These are phyloP conservation scores for Bacidia rubella DNA, from an alignment of 495 filamentous ascomycete genomes.

Conservation along the genomic window DNA sequence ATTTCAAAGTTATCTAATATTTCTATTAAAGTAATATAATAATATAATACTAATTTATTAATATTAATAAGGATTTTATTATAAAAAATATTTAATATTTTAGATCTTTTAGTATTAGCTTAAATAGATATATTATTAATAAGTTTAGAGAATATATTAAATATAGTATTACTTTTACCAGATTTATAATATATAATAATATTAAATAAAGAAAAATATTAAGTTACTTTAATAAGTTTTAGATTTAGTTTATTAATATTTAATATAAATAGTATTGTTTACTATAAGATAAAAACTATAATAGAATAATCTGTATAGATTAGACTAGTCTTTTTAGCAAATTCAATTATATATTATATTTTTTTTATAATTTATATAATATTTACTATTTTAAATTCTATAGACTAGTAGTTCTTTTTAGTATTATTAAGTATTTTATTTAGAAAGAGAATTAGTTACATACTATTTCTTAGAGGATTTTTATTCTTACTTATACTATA, in stretches of 20 bases:
- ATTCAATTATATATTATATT: conserved; percentile 5
- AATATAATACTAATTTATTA: conserved; percentile 1
- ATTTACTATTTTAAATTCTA: conserved; percentile 2
- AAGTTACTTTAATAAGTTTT: neutral
- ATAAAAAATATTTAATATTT: neutral
- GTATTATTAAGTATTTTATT: conserved; percentile 3
- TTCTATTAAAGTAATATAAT: neutral
- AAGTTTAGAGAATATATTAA: conserved; percentile 1
- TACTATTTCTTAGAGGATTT: neutral
- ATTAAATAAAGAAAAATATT: conserved; percentile 1
- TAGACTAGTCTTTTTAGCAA: neutral
- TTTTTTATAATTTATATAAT: conserved; percentile 7
- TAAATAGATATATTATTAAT: neutral
- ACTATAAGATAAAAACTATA: neutral
- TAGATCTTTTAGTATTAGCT: neutral
- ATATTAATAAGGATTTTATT: too few species aligned
- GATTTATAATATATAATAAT: neutral
- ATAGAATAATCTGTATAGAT: conserved; percentile 5
- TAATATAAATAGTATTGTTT: neutral
- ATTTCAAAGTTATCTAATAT: neutral
- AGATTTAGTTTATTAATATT: conserved; percentile 7
- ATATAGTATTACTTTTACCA: neutral
- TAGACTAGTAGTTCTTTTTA: conserved; percentile 9
- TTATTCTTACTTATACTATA: neutral
- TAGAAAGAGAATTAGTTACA: conserved; percentile 8